phyloP scores from a whole-genome alignment of 768 basidiomycete genomes.

The Heimioporus sp. region DNA sequence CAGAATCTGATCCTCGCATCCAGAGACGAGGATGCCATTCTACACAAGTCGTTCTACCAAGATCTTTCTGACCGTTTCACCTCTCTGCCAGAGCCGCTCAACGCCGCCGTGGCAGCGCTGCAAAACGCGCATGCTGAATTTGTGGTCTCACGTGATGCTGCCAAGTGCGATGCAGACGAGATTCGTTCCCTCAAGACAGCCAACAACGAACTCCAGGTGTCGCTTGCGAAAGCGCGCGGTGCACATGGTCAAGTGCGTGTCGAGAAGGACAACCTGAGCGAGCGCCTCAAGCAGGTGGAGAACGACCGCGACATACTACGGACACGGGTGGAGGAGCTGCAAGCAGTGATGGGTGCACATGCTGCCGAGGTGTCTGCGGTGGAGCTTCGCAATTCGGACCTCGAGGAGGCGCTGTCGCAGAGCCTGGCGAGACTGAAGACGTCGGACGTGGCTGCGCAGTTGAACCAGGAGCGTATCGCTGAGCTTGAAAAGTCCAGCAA shows the following conservation, averaged over 20 bases:
- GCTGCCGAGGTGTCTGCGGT: constrained; percentile 45
- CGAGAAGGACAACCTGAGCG: constrained; percentile 72
- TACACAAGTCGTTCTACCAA: constrained; percentile 54
- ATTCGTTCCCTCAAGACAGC: constrained; percentile 49
- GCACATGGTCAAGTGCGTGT: constrained; percentile 77
- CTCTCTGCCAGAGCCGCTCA: constrained; percentile 58
- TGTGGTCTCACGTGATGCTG: constrained; percentile 50
- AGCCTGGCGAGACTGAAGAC: constrained; percentile 69
- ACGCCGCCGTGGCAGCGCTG: constrained; percentile 50
- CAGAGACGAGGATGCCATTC: constrained; percentile 44
- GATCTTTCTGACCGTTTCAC: constrained; percentile 52
- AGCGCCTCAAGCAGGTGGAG: constrained; percentile 60
- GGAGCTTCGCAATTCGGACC: constrained; percentile 52
- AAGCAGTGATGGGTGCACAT: constrained; percentile 42
- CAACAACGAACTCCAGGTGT: constrained; percentile 69
- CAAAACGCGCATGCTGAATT: constrained; percentile 65
- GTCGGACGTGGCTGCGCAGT: constrained; percentile 65
- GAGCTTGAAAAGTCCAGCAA: constrained; percentile 61
- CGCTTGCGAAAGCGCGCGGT: constrained; percentile 73
- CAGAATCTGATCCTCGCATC: constrained; percentile 50
- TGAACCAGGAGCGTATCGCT: constrained; percentile 55
- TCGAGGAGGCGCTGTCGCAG: constrained; percentile 72
- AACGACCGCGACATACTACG: constrained; percentile 63
- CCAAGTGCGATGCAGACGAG: constrained; percentile 68
- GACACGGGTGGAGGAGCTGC: constrained; percentile 52